These are phyloP conservation scores for Moesziomyces antarcticus DNA, from an alignment of 1,284 basidiomycete species.

Conservation along the genomic window DNA sequence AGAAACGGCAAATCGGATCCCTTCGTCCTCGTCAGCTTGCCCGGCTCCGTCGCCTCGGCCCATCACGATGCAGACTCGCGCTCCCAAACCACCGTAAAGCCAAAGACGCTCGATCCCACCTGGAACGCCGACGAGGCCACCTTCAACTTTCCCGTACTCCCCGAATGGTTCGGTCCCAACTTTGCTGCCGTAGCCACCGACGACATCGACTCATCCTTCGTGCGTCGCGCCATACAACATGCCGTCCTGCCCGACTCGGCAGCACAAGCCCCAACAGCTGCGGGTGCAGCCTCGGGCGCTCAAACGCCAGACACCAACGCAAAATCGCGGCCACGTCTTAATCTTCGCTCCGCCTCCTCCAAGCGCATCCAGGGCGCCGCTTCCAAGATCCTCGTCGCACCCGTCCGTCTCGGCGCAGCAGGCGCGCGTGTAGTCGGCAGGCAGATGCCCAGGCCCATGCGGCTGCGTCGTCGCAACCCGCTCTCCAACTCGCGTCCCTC, in stretches of 20 bases:
- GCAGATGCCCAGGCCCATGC: slow-evolving; percentile 56
- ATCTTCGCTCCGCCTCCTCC: slow-evolving; percentile 35
- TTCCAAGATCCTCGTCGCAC: slow-evolving; percentile 51
- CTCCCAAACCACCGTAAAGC: slow-evolving; percentile 82
- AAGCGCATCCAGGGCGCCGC: slow-evolving; percentile 45
- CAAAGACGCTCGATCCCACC: slow-evolving; percentile 80
- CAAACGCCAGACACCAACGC: slow-evolving; percentile 2
- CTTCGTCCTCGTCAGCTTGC: slow-evolving; percentile 62
- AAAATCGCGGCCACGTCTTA: slow-evolving; percentile 27
- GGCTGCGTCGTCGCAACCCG: slow-evolving; percentile 17
- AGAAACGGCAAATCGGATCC: slow-evolving; percentile 69
- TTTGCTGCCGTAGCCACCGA: slow-evolving; percentile 68
- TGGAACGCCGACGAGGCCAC: slow-evolving; percentile 70
- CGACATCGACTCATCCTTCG: slow-evolving; percentile 28
- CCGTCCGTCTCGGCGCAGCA: slow-evolving; percentile 53
- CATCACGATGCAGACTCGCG: slow-evolving; percentile 70
- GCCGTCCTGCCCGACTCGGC: slow-evolving; percentile 1
- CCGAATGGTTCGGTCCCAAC: slow-evolving; percentile 70
- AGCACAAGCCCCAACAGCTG: background rate
- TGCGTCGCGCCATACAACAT: slow-evolving; percentile 30
- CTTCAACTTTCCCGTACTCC: slow-evolving; percentile 46
- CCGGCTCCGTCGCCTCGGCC: slow-evolving; percentile 38
- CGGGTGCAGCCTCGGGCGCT: background rate
- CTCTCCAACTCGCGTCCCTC: slow-evolving; percentile 6
- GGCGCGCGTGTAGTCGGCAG: slow-evolving; percentile 53